Base-by-base conservation (phyloP, 2,329 filamentous ascomycete genomes). In the Stagonosporopsis cucurbitacearum region DNA sequence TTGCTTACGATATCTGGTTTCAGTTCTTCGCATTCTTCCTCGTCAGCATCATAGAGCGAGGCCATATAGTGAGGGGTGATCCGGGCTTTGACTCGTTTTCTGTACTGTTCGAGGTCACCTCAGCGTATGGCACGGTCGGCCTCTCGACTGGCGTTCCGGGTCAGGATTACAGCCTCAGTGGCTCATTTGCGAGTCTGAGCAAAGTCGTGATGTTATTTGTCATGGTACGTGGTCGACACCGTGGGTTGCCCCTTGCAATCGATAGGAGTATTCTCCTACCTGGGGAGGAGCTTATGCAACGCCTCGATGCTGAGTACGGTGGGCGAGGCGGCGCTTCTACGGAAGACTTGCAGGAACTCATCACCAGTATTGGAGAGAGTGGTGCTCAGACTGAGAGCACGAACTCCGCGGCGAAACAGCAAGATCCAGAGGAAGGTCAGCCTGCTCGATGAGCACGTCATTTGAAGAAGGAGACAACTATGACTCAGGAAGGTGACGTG, bases 1-100 rank as follows among this genome's bases (percentile, higher is more conserved):
- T 89, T 2, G 83, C 85, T 26, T 85, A 89, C 68, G 87, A 89
- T 65, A 77, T 89, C 15, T 89, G 87, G 86, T 86, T 82, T 77
- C 82, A 89, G 13, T 81, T 85, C 3, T 71, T 88, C 0, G 84
- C 85, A 2, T 80, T 87, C 12, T 78, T 88, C 45, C 70, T 86
- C 28, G 86, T 89, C 51, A 79, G 81, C 49, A 80, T 84, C 35
- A 84, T 87, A 42, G 87, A 89, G 69, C 83, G 82, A 1, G 72
- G 75, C 5, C 81, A 85, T 52, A 86, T 84, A 48, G 73, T 80
- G 1, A 64, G 69, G 5, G 79, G 42, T 1, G 57, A 65, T 23
- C 66, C 66, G 1, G 68, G 69, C 3, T 75, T 74, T 49, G 50
- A 54, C 19, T 45, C 70, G 12, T 75, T 74, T 43, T 58, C 59